Conservation (phyloP, 2,329 filamentous ascomycete species). For the Cadophora gregata region DNA sequence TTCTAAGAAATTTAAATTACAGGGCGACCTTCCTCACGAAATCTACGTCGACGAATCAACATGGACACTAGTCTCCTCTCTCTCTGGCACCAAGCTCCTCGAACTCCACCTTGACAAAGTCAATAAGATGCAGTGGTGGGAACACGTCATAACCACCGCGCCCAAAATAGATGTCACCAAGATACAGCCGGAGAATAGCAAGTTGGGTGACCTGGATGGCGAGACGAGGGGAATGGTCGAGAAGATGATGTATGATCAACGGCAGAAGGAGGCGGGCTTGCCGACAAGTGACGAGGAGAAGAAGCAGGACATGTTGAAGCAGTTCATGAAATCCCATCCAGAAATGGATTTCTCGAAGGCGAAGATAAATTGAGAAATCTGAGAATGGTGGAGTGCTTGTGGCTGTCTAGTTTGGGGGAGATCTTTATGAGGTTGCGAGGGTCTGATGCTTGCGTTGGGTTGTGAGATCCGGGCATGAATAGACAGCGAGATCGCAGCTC, state of each 20-base stretch:
- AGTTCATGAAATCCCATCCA: conserved; percentile 70
- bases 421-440: not conserved
- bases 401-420: no score
- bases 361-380: conserved; percentile 59
- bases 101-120: conserved; percentile 91
- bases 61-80: conserved; percentile 82
- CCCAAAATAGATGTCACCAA: conserved; percentile 95
- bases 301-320: conserved; percentile 90
- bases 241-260: conserved; percentile 99
- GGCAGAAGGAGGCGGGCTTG: conserved; percentile 91
- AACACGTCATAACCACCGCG: conserved; percentile 84
- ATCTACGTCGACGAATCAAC: conserved; percentile 87
- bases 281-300: conserved; percentile 94
- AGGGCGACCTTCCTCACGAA: conserved; percentile 86
- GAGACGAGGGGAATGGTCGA: conserved; percentile 97
- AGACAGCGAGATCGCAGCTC: not conserved
- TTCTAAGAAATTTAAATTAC: conserved; percentile 19
- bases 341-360: conserved; percentile 76
- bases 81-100: conserved; percentile 69
- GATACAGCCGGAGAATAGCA: conserved; percentile 92
- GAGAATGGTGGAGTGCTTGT: not conserved
- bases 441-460: not conserved
- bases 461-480: not conserved
- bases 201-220: conserved; percentile 89
- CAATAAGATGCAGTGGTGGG: conserved; percentile 99